A percentile compares a stretch with the other conserved stretches of the same genome.
Evolutionary conservation across 2,329 filamentous ascomycete genomes (phyloP).

Genomic region (Phialocephala sp.): DNA sequence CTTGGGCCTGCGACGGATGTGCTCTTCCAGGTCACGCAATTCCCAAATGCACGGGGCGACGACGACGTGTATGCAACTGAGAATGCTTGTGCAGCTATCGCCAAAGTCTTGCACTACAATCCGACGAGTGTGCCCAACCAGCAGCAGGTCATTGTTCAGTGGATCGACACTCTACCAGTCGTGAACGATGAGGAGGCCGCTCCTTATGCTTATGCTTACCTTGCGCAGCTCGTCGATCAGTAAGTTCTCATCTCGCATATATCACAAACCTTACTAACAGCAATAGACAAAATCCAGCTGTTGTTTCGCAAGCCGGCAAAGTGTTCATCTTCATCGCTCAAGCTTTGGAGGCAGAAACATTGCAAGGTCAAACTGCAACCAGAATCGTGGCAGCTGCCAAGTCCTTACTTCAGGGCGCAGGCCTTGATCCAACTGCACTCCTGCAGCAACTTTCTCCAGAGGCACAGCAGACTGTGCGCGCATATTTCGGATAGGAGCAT

Average conservation of each 20-base stretch:
- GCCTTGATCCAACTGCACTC: slow-evolving; percentile 76
- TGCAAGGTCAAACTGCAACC: slow-evolving; percentile 82
- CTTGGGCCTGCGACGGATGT: slow-evolving; percentile 78
- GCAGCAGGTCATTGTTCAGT: slow-evolving; percentile 79
- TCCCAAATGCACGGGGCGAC: slow-evolving; percentile 82
- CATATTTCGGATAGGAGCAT: slow-evolving; percentile 70
- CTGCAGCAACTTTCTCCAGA: slow-evolving; percentile 78
- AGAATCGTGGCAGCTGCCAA: slow-evolving; percentile 81
- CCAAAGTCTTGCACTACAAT: slow-evolving; percentile 96
- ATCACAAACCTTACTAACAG: slow-evolving; percentile 37
- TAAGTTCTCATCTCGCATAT: slow-evolving; percentile 58
- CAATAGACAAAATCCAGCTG: slow-evolving; percentile 82
- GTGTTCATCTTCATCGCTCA: slow-evolving; percentile 86
- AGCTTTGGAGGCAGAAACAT: slow-evolving; percentile 87
- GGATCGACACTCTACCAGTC: slow-evolving; percentile 90
- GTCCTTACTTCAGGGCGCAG: slow-evolving; percentile 73
- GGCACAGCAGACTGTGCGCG: slow-evolving; percentile 79
- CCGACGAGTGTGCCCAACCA: slow-evolving; percentile 74
- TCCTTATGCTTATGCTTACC: slow-evolving; percentile 91
- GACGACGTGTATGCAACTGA: slow-evolving; percentile 97
- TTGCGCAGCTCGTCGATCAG: slow-evolving; percentile 92
- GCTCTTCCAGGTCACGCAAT: slow-evolving; percentile 83
- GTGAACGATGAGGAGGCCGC: slow-evolving; percentile 97
- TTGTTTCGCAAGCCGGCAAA: slow-evolving; percentile 77
- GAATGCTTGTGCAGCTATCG: slow-evolving; percentile 94